Percentiles rank a stretch among this genome's conserved stretches.
Evolutionary conservation across 495 filamentous ascomycete genomes (phyloP).

Genomic region (Pyrenula aspistea): DNA sequence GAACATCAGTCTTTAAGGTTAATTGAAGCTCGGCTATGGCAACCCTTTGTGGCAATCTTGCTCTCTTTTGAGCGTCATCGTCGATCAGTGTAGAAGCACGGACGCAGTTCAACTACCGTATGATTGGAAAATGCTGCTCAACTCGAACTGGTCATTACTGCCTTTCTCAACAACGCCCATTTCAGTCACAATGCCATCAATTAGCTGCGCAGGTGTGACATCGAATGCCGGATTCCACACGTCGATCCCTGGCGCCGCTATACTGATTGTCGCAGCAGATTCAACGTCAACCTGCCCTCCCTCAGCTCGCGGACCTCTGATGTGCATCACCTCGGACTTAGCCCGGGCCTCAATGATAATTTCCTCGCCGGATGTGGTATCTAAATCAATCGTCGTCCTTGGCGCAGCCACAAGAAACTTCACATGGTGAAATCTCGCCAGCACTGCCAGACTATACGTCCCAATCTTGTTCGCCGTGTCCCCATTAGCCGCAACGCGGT

Average conservation of each 20-base stretch:
- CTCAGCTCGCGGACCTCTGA: slow-evolving; percentile 58
- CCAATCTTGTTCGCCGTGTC: slow-evolving; percentile 99
- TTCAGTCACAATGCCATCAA: slow-evolving; percentile 92
- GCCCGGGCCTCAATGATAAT: slow-evolving; percentile 86
- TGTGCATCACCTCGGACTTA: slow-evolving; percentile 62
- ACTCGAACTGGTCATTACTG: slow-evolving; percentile 61
- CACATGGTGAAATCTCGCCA: slow-evolving; percentile 73
- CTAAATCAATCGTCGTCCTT: slow-evolving; percentile 83
- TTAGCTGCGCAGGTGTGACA: slow-evolving; percentile 73
- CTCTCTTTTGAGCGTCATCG: too few relatives aligned
- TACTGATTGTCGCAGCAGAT: slow-evolving; percentile 55
- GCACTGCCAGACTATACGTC: slow-evolving; percentile 81
- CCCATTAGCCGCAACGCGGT: slow-evolving; percentile 89
- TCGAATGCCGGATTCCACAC: slow-evolving; percentile 98
- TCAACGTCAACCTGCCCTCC: slow-evolving; percentile 28
- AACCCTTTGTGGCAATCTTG: too few relatives aligned
- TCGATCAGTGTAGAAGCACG: too few relatives aligned
- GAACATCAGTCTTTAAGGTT: too few relatives aligned
- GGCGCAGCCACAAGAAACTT: slow-evolving; percentile 95
- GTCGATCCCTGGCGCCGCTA: slow-evolving; percentile 66
- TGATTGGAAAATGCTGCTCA: slow-evolving; percentile 40
- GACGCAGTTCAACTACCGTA: too few relatives aligned
- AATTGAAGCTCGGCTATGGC: too few relatives aligned
- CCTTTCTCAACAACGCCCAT: slow-evolving; percentile 74
- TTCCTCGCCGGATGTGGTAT: slow-evolving; percentile 57